Evolutionary conservation across 164 flowering plant species (phyloP).

Genomic region (Sedum album): DNA sequence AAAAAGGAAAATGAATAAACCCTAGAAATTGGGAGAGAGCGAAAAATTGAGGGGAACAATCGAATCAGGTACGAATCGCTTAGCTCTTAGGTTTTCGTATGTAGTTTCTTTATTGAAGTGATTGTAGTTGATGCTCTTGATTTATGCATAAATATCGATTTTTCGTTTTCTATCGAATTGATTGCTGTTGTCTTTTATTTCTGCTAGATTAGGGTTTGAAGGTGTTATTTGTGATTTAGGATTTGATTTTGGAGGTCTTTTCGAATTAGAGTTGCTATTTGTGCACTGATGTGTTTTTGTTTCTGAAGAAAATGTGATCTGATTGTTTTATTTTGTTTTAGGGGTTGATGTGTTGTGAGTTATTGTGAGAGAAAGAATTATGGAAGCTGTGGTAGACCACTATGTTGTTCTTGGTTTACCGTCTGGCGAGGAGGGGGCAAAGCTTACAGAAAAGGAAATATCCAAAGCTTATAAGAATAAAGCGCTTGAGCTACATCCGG

Average conservation of each 20-base stretch:
- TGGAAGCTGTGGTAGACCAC: slow-evolving; percentile 55
- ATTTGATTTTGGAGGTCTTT: neutral
- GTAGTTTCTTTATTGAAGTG: too few relatives aligned
- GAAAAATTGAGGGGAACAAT: neutral
- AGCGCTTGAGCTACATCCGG: slow-evolving; percentile 73
- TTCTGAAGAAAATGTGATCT: neutral
- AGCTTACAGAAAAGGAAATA: slow-evolving; percentile 56
- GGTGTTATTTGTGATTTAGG: neutral
- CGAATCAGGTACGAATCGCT: neutral
- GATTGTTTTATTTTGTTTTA: neutral
- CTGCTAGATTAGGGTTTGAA: neutral
- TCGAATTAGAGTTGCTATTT: neutral
- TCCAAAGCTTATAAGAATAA: slow-evolving; percentile 58
- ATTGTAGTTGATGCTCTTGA: too few relatives aligned
- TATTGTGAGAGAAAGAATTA: slow-evolving; percentile 9
- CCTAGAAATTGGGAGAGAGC: neutral
- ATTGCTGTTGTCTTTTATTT: neutral
- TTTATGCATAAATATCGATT: too few relatives aligned
- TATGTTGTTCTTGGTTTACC: slow-evolving; percentile 65
- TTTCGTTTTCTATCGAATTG: neutral
- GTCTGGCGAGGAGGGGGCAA: slow-evolving; percentile 77
- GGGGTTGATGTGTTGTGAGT: neutral
- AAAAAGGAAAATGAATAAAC: neutral
- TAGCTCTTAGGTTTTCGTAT: too few relatives aligned
- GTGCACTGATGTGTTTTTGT: neutral